These are phyloP conservation scores for Gastrodia elata DNA, from an alignment of 106 monocot genomes.

Conservation along the genomic window DNA sequence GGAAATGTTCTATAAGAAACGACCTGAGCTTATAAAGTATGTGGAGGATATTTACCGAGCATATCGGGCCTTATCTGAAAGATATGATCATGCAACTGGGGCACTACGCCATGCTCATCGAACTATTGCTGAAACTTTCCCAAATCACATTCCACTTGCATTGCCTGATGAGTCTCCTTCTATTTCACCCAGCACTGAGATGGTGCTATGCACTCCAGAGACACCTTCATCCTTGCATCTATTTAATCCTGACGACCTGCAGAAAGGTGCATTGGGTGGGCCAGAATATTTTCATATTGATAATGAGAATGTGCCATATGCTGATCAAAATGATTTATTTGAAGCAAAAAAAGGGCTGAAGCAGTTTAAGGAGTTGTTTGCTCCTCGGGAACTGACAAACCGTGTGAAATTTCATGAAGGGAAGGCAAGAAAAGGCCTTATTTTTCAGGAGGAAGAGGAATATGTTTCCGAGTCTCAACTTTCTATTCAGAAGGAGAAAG, in stretches of 20 bases:
- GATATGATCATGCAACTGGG: slow-evolving; percentile 68
- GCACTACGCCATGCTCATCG: slow-evolving; percentile 56
- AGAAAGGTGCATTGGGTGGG: slow-evolving; percentile 20
- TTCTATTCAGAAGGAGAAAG: background rate
- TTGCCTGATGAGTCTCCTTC: slow-evolving; percentile 39
- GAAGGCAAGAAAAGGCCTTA: slow-evolving; percentile 16
- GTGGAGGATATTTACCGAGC: slow-evolving; percentile 70
- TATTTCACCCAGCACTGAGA: slow-evolving; percentile 17
- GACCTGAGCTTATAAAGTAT: slow-evolving; percentile 59
- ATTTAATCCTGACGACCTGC: slow-evolving; percentile 25
- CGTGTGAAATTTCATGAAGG: slow-evolving; percentile 21
- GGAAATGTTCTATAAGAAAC: slow-evolving; percentile 68
- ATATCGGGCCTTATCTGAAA: slow-evolving; percentile 67
- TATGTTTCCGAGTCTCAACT: background rate
- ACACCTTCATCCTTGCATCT: slow-evolving; percentile 11
- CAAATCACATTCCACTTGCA: slow-evolving; percentile 38
- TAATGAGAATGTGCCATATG: slow-evolving; percentile 12
- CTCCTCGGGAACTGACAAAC: slow-evolving; percentile 16
- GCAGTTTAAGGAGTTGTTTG: slow-evolving; percentile 36
- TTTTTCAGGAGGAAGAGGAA: slow-evolving; percentile 10
- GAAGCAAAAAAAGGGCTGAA: slow-evolving; percentile 24
- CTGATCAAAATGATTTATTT: slow-evolving; percentile 19
- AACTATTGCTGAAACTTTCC: slow-evolving; percentile 66
- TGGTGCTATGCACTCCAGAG: slow-evolving; percentile 46
- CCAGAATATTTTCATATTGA: slow-evolving; percentile 14